Base-by-base conservation (phyloP, 2,329 filamentous ascomycete species). In the Sporothrix brasiliensis region DNA sequence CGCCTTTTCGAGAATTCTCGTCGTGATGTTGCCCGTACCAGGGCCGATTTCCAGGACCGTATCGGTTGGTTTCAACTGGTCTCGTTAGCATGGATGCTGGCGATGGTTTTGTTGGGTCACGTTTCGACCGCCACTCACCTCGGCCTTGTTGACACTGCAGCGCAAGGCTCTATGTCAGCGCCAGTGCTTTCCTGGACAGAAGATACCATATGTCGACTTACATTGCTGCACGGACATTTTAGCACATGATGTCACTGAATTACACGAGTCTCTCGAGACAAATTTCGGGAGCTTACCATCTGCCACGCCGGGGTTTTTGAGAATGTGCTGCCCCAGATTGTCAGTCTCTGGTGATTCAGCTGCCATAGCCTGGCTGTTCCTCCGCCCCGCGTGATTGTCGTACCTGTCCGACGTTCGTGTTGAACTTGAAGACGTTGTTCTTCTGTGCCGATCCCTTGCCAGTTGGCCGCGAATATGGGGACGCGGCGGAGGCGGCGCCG, bases 401-500 rank as follows among this genome's bases (percentile, higher is more conserved):
- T 72, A 74, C 73, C 72, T 87, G 85, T 76, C 94, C 93, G 74
- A 95, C 88, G 79, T 94, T 85, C 76, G 91, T 95, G 84, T 97
- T 97, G 88, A 97, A 97, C 80, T 96, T 97, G 88, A 98, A 98
- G 80, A 97, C 92, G 76, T 92, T 94, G 83, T 97, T 93, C 77
- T 83, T 83, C 71, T 78, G 77, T 11, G 79, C 75, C 72, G 78
- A 69, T 4, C 71, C 74, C 34, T 73, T 61, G 60, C 73, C 56
- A 72, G 70, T 68, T 16, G 73, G 72, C 13, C 78, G 78, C 44
- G 79, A 75, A 72, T 80, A 80, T 19, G 82, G 82, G 61, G 77
- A 74, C 27, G 77, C 76, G 24, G 74, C 76, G 67, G 77, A 75
- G 39, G 68, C 69, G 71, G 75, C 73, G 65, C 75, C 77, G 30